Base-by-base conservation (phyloP, 1,139 yeast genomes). In the Fermentozyma sake region DNA sequence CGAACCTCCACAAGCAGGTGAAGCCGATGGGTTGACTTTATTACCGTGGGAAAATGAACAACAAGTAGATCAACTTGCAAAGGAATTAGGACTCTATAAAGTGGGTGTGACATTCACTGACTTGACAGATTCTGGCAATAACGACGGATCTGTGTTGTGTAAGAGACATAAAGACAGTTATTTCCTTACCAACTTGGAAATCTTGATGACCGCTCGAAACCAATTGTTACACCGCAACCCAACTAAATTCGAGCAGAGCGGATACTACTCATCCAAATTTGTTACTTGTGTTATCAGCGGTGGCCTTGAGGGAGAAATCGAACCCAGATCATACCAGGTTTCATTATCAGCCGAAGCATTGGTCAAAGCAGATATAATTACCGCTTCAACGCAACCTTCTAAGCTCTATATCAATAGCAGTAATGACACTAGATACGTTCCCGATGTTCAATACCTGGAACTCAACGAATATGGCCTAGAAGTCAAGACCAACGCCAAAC, bases 201-300 rank as follows among this genome's bases (percentile, higher is more conserved):
- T 86, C 7, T 53, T 76, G n/a, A 79, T 87, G 72, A 86, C 96
- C 2, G 91, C 95, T 0, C 68, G 72, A 37, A 69, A 83, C 55
- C 99, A 93, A 55, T 51, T 67, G 13, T 57, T 60, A 33, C 64
- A 75, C 45, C 84, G 87, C n/a, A 84, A 81, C 50, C 50, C 59
- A 8, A 68, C 84, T 24, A 75, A 75, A 43, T 82, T 79, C 70
- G 70, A 84, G 19, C 72, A 69, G 19, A 57, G 70, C n/a, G 87
- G 89, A 2, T 48, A 52, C 21, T 91, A 72, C 50, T 83, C 95
- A 9, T 87, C 96, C 9, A 86, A 86, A 48, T 91, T 86, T 51
- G 91, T 89, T 14, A 91, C 98, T 0, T 87, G 96, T 58, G 93
- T 89, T 16, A 70, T 93, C 4, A 75, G 93, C 2, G 99, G 98